Percentiles rank a stretch among this genome's conserved stretches.
phyloP scores from a whole-genome alignment of 1,284 basidiomycete genomes.

The Marasmius sp. region DNA sequence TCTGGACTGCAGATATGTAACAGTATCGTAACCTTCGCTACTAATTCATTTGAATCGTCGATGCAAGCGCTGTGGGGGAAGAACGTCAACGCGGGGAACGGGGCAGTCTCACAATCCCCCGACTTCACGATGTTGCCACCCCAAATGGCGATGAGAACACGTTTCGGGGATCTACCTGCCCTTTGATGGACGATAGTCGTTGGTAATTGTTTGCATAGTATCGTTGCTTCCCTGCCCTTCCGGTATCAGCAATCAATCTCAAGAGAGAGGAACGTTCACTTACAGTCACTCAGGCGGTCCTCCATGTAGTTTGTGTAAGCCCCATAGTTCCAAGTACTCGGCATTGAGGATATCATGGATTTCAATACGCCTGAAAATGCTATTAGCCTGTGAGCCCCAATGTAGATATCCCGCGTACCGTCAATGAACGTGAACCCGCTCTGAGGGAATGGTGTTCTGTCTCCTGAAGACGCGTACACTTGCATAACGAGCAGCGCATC shows the following conservation, averaged over 20 bases:
- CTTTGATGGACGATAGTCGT: not conserved
- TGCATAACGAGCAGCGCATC: conserved; percentile 18
- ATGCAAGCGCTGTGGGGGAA: too few relatives aligned
- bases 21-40: too few relatives aligned
- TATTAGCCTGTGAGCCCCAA: not conserved
- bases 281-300: conserved; percentile 9
- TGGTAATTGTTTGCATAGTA: not conserved
- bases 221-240: not conserved
- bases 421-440: conserved; percentile 13
- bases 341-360: conserved; percentile 9
- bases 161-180: conserved; percentile 1
- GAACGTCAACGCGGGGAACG: too few relatives aligned
- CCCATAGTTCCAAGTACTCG: conserved; percentile 12
- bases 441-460: conserved; percentile 7
- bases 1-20: too few relatives aligned
- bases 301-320: conserved; percentile 15
- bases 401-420: not conserved
- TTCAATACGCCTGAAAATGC: not conserved
- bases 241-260: not conserved
- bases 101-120: too few relatives aligned
- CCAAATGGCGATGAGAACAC: not conserved
- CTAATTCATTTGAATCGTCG: too few relatives aligned
- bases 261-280: not conserved
- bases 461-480: conserved; percentile 15
- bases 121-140: not conserved